These are phyloP conservation scores for Phalaenopsis hybrid DNA, from an alignment of 116 monocot genomes.

Conservation along the genomic window DNA sequence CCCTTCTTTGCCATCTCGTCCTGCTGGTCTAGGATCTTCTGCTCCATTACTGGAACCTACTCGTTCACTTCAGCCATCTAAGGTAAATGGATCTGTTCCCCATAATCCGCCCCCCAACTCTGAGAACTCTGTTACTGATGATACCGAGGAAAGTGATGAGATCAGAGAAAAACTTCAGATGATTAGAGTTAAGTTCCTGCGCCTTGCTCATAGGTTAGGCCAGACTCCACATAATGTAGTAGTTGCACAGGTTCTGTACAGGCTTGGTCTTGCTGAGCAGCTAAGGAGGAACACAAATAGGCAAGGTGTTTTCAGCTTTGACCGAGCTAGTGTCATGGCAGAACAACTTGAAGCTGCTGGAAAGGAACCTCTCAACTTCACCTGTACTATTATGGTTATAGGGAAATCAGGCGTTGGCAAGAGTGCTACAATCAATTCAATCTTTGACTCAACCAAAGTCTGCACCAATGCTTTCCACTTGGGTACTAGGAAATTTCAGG, in stretches of 20 bases:
- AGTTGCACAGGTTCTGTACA: conserved; percentile 87
- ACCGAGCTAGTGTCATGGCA: conserved; percentile 81
- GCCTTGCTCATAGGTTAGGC: conserved; percentile 77
- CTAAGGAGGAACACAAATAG: conserved; percentile 59
- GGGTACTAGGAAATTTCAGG: conserved; percentile 64
- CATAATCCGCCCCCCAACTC: conserved; percentile 19
- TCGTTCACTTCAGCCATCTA: conserved; percentile 32
- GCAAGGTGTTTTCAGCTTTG: conserved; percentile 69
- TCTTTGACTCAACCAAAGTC: conserved; percentile 55
- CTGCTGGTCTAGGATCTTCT: conserved; percentile 82
- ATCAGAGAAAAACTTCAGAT: conserved; percentile 80
- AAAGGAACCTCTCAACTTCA: conserved; percentile 62
- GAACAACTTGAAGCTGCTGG: conserved; percentile 75
- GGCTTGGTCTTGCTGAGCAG: conserved; percentile 92
- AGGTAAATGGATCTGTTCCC: conserved; percentile 35
- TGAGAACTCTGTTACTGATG: conserved; percentile 32
- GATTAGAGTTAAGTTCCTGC: conserved; percentile 87
- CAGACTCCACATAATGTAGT: conserved; percentile 94
- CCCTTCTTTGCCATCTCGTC: conserved; percentile 37
- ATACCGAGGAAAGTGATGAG: conserved; percentile 64
- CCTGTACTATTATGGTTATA: conserved; percentile 92
- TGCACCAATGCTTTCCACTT: conserved; percentile 57
- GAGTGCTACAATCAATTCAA: conserved; percentile 91
- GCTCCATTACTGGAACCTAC: conserved; percentile 49
- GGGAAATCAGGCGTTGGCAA: conserved; percentile 97